Base-by-base conservation (phyloP, 2,329 filamentous ascomycete species). In the Diaporthe capsici region DNA sequence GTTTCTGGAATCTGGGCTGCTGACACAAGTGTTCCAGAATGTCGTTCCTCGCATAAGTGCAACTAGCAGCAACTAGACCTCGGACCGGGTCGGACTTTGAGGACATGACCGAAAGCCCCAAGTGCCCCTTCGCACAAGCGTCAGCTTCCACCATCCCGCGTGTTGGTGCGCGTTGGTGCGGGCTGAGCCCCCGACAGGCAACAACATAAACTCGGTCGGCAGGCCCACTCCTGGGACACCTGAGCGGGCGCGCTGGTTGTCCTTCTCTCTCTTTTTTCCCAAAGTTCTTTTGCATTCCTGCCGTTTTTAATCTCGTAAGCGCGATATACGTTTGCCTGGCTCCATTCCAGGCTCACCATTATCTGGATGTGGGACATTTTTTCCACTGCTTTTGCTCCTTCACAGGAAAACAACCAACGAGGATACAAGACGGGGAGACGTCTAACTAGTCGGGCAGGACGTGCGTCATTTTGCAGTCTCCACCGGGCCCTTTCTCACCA, bases 101-200 rank as follows among this genome's bases (percentile, higher is more conserved):
- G 60, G 37, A 47, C 60, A 20, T 22, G 39, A 65, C 60, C 60
- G 60, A 44, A 22, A 13, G 49, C 42, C 42, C 15, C 42, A 44
- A 13, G 15, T 17, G 15, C 13, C 13, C 42, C 42, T 6, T 15
- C 15, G 15, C 15, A 17, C 55, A 17, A 39, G 39, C 63, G 63
- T 53, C 13, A 68, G 47, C 47, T 39, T 49, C 28, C 31, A 22
- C 6, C 63, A 34, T 34, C 34, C 34, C 34, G 34, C 37, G 37
- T 39, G 31, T 39, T 49, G 44, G 17, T 49, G 47, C 47, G 25
- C 13, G n/a, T 17, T 34, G 28, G 63, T 15, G 63, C 63, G 63
- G 44, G 63, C 65, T 53, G 31, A 68, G 65, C 65, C 47, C 63
- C 63, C n/a, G 31, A 39, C 12, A 68, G 65, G 65, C 65, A 68